Conservation (phyloP, 129 eudicot species). For the Flaveria sonorensis region DNA sequence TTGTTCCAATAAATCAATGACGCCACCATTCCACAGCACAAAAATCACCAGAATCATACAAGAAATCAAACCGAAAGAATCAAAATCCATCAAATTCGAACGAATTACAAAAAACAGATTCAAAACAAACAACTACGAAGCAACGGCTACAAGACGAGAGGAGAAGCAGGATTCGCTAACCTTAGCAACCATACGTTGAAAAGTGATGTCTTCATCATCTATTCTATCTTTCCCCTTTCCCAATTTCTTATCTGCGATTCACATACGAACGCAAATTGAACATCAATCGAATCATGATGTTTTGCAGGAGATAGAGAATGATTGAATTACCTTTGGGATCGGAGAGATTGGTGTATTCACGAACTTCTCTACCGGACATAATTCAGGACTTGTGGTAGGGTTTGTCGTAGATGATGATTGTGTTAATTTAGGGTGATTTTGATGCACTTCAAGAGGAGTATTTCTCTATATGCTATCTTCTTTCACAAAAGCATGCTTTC, state of each 20-base stretch:
- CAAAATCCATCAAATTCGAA: too few relatives aligned
- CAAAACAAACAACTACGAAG: too few relatives aligned
- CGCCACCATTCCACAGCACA: too few relatives aligned
- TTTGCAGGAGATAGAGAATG: neutral
- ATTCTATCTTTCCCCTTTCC: conserved; percentile 88
- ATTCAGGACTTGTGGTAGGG: neutral
- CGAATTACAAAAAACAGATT: neutral
- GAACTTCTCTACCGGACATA: conserved; percentile 96
- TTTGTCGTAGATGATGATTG: conserved; percentile 8
- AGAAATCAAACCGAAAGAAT: too few relatives aligned
- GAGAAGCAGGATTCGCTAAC: conserved; percentile 69
- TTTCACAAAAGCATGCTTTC: too few relatives aligned
- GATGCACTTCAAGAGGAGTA: too few relatives aligned
- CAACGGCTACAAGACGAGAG: neutral
- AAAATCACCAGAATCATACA: too few relatives aligned
- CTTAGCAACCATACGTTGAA: conserved; percentile 99
- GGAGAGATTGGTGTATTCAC: conserved; percentile 89
- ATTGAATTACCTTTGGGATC: conserved; percentile 82
- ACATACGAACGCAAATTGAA: too few relatives aligned
- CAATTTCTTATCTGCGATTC: conserved; percentile 66
- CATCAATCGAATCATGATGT: neutral
- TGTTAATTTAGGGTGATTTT: too few relatives aligned
- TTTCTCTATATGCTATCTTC: too few relatives aligned
- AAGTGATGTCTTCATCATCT: conserved; percentile 88
- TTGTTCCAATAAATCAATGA: neutral